Evolutionary conservation across 257 asterid species (phyloP), one percentile per base, ranked within the genome.

Genomic region (Leptodermis oblonga): DNA sequence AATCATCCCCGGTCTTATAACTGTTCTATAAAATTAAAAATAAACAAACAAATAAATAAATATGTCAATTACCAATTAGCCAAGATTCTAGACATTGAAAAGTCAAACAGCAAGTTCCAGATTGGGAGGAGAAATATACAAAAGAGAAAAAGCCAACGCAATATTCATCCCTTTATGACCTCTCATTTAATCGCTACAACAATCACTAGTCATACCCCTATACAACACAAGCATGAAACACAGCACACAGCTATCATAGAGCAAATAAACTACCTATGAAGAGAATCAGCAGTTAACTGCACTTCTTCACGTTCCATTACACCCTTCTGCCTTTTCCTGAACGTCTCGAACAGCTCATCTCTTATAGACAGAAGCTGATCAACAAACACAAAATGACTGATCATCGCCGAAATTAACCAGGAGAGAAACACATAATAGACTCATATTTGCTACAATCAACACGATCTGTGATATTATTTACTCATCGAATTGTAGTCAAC

Each of bases 261-360:
- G 33, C 37, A 39, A 28, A 39, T 34, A 70, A 77, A 81, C 68
- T 79, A 91, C 99, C 97, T 94, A 72, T 86, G 99, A 37, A 94
- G 85, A 45, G 99, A 87, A 76, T 94, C 90, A 62, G 95, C 84
- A 30, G 97, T 94, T 88, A 94, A 70, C 76, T 91, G 96, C 78
- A 91, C 96, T 85, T 91, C 97, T 82, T 86, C 93, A 74, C 84
- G 95, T 70, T 86, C 96, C 97, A 94, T 94, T 67, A 80, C 96
- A 62, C 97, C 95, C 78, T 91, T 94, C 66, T 94, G 87, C 83
- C 99, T 87, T 76, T 94, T 94, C 81, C 92, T 79, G 74, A 94
- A 94, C 37, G 99, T 94, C 90, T 94, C 96, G 72, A 94, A 91
- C 76, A 94, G 97, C 78, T 94, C 99, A 53, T 91, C 92, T 78